Conservation (phyloP, 306 rosid genomes). For the Fagus crenata region DNA sequence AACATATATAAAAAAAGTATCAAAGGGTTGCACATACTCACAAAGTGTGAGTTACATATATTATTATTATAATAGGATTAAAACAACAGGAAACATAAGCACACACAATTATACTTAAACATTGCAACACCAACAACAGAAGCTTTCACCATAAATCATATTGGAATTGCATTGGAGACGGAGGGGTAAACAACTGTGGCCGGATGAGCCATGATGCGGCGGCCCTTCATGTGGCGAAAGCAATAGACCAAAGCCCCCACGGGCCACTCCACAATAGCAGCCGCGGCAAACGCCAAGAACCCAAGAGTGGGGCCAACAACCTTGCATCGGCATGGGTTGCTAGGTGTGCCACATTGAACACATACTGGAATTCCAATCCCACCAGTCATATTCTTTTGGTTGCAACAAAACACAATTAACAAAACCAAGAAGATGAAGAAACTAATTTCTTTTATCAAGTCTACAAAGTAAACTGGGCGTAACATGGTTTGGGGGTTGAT, state of each 20-base stretch:
- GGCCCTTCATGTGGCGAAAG: slow-evolving; percentile 66
- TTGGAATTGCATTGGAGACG: slow-evolving; percentile 51
- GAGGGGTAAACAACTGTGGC: slow-evolving; percentile 61
- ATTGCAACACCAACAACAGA: not conserved
- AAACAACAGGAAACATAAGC: not conserved
- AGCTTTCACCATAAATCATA: slow-evolving; percentile 18
- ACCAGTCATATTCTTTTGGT: slow-evolving; percentile 11
- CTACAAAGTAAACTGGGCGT: not conserved
- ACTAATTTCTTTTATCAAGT: not conserved
- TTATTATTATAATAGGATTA: not conserved
- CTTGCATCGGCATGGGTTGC: slow-evolving; percentile 87
- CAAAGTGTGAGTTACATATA: not conserved
- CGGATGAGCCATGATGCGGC: slow-evolving; percentile 78
- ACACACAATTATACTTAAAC: not conserved
- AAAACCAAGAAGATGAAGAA: not conserved
- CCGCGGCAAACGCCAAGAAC: slow-evolving; percentile 52
- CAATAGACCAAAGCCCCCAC: slow-evolving; percentile 60
- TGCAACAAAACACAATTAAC: not conserved
- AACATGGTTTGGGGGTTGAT: not conserved
- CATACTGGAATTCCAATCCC: slow-evolving; percentile 56
- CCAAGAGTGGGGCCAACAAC: slow-evolving; percentile 80
- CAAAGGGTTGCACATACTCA: not conserved
- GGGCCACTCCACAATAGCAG: slow-evolving; percentile 82
- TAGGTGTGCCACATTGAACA: slow-evolving; percentile 60
- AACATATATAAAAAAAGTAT: too few relatives aligned